Base-by-base conservation (phyloP, 2,329 filamentous ascomycete genomes). In the Ophiocordyceps camponoti-leonardi region DNA sequence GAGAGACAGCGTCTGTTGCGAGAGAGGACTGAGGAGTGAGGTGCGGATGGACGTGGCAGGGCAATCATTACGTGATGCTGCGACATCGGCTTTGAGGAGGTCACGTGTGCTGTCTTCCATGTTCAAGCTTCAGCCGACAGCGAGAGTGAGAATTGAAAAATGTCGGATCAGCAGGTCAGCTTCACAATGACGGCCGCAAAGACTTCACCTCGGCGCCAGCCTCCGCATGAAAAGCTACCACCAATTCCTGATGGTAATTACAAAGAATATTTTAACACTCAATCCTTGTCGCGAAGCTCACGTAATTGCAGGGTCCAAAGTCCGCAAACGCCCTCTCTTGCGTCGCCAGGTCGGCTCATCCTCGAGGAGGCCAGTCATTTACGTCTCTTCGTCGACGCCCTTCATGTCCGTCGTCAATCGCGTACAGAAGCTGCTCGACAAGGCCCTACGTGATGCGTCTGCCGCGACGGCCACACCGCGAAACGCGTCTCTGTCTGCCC, bases 331-430 rank as follows among this genome's bases (percentile, higher is more conserved):
- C 10, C 68, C 72, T 5, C 58, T 71, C 40, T 56, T 59, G 50
- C 57, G 64, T 49, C 61, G 54, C 7, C 64, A 66, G 45, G 55
- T 60, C 12, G 63, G 67, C n/a, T 56, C 60, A 14, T 66, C 68
- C 19, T 64, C 67, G 43, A 67, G 65, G 44, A 56, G 62, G 8
- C 62, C 60, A 42, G 57, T 73, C 49, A 67, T 87, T 59, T 85
- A 86, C 64, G 67, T 87, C 47, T 77, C 75, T 35, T 62, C 73
- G 39, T 67, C 67, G 35, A 78, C 81, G 0, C 77, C 79, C 7
- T 83, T 85, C 65, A 74, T 85, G 61, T 74, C 80, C 12, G 68
- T 75, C 5, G 70, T 84, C 13, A 77, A 77, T 53, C 78, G 81
- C 44, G 72, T 79, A 14, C 73, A 76, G 49, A 76, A 76, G 48